A percentile compares a stretch with the other conserved stretches of the same genome.
Conservation (phyloP, 2,329 filamentous ascomycete species). For the Talaromyces sp. region DNA sequence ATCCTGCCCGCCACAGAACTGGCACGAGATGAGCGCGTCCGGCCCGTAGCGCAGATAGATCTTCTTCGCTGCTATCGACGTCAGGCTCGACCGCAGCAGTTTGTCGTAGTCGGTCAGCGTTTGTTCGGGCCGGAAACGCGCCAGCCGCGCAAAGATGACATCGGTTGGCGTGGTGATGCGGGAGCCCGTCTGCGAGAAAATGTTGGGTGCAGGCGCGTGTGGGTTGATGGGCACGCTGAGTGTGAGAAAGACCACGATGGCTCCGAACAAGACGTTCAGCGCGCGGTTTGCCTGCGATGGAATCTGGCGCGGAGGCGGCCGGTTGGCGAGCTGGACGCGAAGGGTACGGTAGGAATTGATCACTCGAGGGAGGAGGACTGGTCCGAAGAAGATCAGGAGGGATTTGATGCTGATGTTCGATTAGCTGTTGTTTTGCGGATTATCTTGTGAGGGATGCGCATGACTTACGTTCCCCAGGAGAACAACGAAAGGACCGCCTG, state of each 20-base stretch:
- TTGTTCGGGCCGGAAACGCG: slow-evolving; percentile 33
- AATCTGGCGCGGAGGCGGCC: slow-evolving; percentile 32
- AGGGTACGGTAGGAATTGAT: slow-evolving; percentile 32
- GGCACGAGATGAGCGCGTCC: slow-evolving; percentile 63
- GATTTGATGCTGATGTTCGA: slow-evolving; percentile 33
- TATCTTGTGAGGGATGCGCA: too few relatives aligned
- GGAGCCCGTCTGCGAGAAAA: slow-evolving; percentile 71
- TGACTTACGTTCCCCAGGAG: slow-evolving; percentile 9
- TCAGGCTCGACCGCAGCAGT: slow-evolving; percentile 61
- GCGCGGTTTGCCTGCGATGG: slow-evolving; percentile 30
- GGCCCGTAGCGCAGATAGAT: slow-evolving; percentile 83
- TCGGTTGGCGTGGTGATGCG: slow-evolving; percentile 81
- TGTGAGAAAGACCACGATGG: slow-evolving; percentile 48
- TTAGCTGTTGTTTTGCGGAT: background rate
- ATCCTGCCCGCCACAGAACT: slow-evolving; percentile 74
- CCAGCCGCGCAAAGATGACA: slow-evolving; percentile 73
- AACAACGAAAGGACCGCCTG: slow-evolving; percentile 4
- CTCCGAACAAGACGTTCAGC: slow-evolving; percentile 48
- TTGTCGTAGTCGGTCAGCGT: slow-evolving; percentile 52
- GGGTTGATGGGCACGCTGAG: slow-evolving; percentile 66
- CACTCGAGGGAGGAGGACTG: slow-evolving; percentile 34
- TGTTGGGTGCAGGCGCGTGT: slow-evolving; percentile 48
- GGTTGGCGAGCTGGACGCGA: slow-evolving; percentile 26
- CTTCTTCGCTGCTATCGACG: slow-evolving; percentile 64
- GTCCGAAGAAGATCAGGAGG: slow-evolving; percentile 38